Evolutionary conservation across 345 rosid genomes (phyloP).

Genomic region (Cochlearia excelsa): DNA sequence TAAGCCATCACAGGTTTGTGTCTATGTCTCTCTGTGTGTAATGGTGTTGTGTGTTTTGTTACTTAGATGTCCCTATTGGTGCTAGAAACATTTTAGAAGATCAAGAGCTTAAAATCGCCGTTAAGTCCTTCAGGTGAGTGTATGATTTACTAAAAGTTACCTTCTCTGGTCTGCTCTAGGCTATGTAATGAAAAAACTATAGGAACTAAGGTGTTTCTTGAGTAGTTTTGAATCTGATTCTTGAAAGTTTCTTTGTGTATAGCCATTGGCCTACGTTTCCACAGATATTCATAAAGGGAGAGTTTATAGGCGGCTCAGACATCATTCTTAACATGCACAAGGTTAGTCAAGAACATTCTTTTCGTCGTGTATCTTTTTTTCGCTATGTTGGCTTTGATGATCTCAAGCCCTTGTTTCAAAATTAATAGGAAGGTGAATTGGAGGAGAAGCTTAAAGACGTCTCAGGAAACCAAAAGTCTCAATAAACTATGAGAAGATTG

Average conservation of each 20-base stretch:
- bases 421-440: conserved; percentile 70
- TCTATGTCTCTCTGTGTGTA: background rate
- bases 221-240: background rate
- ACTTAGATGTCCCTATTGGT: conserved; percentile 70
- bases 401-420: background rate
- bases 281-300: conserved; percentile 88
- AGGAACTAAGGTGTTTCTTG: background rate
- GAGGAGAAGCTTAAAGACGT: conserved; percentile 73
- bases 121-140: conserved; percentile 72
- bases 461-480: conserved; percentile 34
- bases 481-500: conserved; percentile 19
- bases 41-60: background rate
- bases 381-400: conserved; percentile 2
- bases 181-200: background rate
- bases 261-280: conserved; percentile 99
- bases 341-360: conserved; percentile 38
- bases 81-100: conserved; percentile 89
- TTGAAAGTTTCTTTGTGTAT: conserved; percentile 27
- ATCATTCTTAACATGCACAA: conserved; percentile 86
- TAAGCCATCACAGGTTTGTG: no score
- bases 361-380: background rate
- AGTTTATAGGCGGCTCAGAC: conserved; percentile 94
- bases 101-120: conserved; percentile 79
- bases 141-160: no score
- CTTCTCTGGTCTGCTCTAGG: no score